Evolutionary conservation across 768 basidiomycete genomes (phyloP).

Genomic region (Boletus sp.): DNA sequence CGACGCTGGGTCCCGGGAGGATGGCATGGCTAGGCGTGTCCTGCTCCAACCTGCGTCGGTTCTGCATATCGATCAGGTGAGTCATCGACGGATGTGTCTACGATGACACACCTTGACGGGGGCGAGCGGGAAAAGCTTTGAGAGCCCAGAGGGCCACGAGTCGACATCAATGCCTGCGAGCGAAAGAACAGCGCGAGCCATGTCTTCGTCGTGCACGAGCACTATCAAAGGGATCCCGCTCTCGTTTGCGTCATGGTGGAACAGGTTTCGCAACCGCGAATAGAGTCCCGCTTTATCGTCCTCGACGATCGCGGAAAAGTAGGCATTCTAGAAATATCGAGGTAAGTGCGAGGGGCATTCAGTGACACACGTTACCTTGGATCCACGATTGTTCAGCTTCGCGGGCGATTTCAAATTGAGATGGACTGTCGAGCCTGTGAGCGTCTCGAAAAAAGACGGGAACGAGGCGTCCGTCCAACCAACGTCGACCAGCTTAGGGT

Average conservation of each 20-base stretch:
- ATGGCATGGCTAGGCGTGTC: background rate
- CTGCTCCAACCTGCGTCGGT: slow-evolving; percentile 3
- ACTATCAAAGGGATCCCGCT: slow-evolving; percentile 40
- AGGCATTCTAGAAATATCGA: slow-evolving; percentile 9
- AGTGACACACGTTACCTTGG: slow-evolving; percentile 15
- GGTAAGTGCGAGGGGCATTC: background rate
- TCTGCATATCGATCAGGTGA: slow-evolving; percentile 2
- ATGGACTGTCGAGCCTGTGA: slow-evolving; percentile 18
- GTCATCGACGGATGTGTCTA: background rate
- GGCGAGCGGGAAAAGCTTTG: slow-evolving; percentile 12
- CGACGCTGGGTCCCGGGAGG: slow-evolving; percentile 34
- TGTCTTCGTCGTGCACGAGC: slow-evolving; percentile 44
- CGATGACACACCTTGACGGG: slow-evolving; percentile 5
- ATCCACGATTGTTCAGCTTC: slow-evolving; percentile 8
- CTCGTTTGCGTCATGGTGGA: slow-evolving; percentile 19
- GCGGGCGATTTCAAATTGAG: slow-evolving; percentile 12
- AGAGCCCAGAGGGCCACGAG: slow-evolving; percentile 42
- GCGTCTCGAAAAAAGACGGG: slow-evolving; percentile 24
- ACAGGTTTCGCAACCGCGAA: slow-evolving; percentile 17
- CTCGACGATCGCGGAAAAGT: slow-evolving; percentile 19
- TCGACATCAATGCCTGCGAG: slow-evolving; percentile 42
- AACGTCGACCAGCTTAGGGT: slow-evolving; percentile 37
- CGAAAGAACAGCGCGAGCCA: slow-evolving; percentile 39
- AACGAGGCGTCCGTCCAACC: slow-evolving; percentile 41
- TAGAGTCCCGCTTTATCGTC: slow-evolving; percentile 11